Evolutionary conservation across 164 flowering plant genomes (phyloP), one percentile per base, ranked within the genome.

Genomic region (Brasenia schreberi): DNA sequence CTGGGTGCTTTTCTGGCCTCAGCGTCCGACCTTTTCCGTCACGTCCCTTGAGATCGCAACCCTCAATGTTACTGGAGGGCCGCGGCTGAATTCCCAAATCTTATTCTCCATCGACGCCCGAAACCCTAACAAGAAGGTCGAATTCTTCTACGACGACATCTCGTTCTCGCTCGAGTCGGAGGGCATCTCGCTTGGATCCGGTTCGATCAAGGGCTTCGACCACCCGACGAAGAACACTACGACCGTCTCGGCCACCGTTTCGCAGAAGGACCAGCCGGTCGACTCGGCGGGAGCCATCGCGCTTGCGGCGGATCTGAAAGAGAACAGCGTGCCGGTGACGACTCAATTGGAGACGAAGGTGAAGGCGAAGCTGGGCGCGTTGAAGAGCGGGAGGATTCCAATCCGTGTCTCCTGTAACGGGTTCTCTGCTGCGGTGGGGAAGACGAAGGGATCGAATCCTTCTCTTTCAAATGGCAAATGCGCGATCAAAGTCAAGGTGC

Each of bases 1-100:
- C 64, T 92, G 79, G 76, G 70, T 86, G 70, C 67, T 89, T 66
- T 92, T 84, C 89, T 84, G 87, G 52, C 98, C 98, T 33, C 91
- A 87, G 23, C 80, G 83, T 42, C 98, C 96, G 0, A 5, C 72
- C 16, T 92, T 89, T 88, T 60, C 84, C 66, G 79, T 92, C 74
- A 62, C 86, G 67, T 52, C 81, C 18, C 77, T 89, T 76, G 75
- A 74, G 42, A 64, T 88, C 83, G 68, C 89, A 5, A 70, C 75
- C 58, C 80, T 89, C 79, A 92, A 85, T 68, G 64, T 87, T 83
- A 78, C 97, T 43, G 65, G 73, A 0, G 33, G 71, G 18, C n/a
- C 70, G 12, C 66, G 62, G n/a, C 76, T 85, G 52, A 69, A 45
- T 71, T 72, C 94, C 60, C 76, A 63, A 18, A 68, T 86, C 67